Evolutionary conservation across 495 filamentous ascomycete species (phyloP), one percentile per base, ranked within the genome.

Genomic region (Aspergillus heteromorphus): DNA sequence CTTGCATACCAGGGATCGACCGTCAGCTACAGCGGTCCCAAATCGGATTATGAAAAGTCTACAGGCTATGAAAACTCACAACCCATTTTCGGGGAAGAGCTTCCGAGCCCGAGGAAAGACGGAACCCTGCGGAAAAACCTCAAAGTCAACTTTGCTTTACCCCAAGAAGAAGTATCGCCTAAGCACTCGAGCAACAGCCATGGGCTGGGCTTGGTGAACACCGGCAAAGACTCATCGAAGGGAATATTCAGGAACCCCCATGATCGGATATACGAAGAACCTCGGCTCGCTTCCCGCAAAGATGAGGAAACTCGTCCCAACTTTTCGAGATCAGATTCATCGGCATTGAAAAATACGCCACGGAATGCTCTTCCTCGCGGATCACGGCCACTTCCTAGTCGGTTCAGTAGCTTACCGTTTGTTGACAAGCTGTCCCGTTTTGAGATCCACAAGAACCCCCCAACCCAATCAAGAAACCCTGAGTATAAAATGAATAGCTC

Each of bases 221-320:
- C 68, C 20, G 73, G 69, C 45, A 66, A 63, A 25, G 78, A 77
- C 53, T 66, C 69, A 11, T 70, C 67, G 5, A 73, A 65, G 48
- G 73, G 71, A 6, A 68, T 79, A 4, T 80, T 80, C 54, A 66
- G 69, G 20, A 80, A 81, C 42, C 78, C 87, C 4, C 81, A 86
- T 27, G 89, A 95, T 55, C 84, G 92, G 58, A 96, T 96, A 48
- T 96, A 88, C 73, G 90, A 96, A 68, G 91, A 96, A 57, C 85
- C 87, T 2, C 79, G 85, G 49, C 72, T 76, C 41, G 51, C 67
- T 29, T 57, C 55, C 20, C 57, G 49, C 16, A 63, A 61, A 21
- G 57, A 68, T 61, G 60, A 73, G 59, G 54, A 72, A 8, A 38
- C 43, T 62, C 48, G 73, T 5, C 62, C 63, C 41, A 56, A 63